Conservation (phyloP, 1,284 basidiomycete genomes). For the Mrakiaceae sp. region DNA sequence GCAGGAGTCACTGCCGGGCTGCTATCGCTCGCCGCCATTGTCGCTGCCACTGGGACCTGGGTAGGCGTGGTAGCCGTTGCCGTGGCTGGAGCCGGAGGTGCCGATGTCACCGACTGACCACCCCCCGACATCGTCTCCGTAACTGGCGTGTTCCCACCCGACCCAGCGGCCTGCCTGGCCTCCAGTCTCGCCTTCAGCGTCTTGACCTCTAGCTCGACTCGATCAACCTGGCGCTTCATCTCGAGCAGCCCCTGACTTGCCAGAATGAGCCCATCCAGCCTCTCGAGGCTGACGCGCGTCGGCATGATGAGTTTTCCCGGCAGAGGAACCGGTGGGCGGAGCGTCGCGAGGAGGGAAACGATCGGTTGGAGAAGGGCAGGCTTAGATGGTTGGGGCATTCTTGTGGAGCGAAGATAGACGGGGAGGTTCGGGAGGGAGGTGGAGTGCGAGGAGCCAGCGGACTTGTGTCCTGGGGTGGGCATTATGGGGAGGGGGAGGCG, state of each 20-base stretch:
- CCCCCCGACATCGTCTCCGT: neutral
- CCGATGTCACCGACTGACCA: neutral
- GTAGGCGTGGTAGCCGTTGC: neutral
- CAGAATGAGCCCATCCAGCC: slow-evolving; percentile 59
- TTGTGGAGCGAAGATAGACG: slow-evolving; percentile 68
- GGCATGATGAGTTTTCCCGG: slow-evolving; percentile 63
- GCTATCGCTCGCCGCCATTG: too few species aligned
- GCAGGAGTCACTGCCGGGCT: neutral
- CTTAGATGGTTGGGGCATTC: slow-evolving; percentile 59
- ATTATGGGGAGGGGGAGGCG: slow-evolving; percentile 22
- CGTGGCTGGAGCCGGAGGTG: neutral
- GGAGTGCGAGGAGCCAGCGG: neutral
- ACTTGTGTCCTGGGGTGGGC: neutral
- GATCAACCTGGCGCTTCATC: slow-evolving; percentile 75
- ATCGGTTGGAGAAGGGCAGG: slow-evolving; percentile 57
- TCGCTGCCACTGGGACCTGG: neutral
- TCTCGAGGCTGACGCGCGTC: slow-evolving; percentile 61
- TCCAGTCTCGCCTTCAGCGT: slow-evolving; percentile 48
- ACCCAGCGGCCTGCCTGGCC: neutral
- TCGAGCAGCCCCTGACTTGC: slow-evolving; percentile 64
- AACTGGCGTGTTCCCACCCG: neutral
- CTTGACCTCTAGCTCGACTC: slow-evolving; percentile 68
- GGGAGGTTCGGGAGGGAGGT: slow-evolving; percentile 52
- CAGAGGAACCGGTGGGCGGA: slow-evolving; percentile 45
- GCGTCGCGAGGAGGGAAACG: slow-evolving; percentile 57